Base-by-base conservation (phyloP, 179 eudicot species). In the Beta lomatogona region DNA sequence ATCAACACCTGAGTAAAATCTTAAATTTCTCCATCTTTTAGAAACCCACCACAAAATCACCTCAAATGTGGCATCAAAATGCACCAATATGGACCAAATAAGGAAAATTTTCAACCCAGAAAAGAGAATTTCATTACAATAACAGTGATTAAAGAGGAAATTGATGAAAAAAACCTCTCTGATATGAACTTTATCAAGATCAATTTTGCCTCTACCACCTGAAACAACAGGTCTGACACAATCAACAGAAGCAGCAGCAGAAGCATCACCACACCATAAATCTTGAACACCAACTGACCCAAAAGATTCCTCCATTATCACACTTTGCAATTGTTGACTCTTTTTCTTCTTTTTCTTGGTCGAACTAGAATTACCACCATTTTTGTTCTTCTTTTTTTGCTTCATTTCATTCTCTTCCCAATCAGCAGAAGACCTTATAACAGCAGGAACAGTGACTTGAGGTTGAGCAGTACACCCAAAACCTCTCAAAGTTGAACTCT, bases 181-280 rank as follows among this genome's bases (percentile, higher is more conserved):
- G 5, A 80, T 89, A 79, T 85, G 93, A 77, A 81, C 79, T 85
- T 86, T 90, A 4, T 86, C 89, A 83, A 80, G 82, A 82, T 92
- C 95, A 82, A 91, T 78, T 84, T 89, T 92, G 48, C 88, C 86
- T 66, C 95, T 65, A n/a, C 12, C 12, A 28, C 5, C 45, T 22
- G 82, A 85, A 77, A 88, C 54, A 25, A 72, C 78, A 69, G 92
- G 89, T 44, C 95, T 86, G 57, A 92, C 92, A 86, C 91, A 91
- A 84, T 94, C 94, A 77, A 89, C 93, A 79, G 90, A 85, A 65
- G 90, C 89, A 75, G 84, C 76, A 83, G 79, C 92, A 53, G 91
- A 92, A 79, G 95, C 94, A n/a, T 93, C 93, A 10, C 92, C 97
- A 82, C 98, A 93, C 92, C 97, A 92, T 73, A 95, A 92, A 85